Evolutionary conservation across 352 stramenopile genomes (phyloP), one percentile per base, ranked within the genome.

Genomic region (Phytopythium helicoides): DNA sequence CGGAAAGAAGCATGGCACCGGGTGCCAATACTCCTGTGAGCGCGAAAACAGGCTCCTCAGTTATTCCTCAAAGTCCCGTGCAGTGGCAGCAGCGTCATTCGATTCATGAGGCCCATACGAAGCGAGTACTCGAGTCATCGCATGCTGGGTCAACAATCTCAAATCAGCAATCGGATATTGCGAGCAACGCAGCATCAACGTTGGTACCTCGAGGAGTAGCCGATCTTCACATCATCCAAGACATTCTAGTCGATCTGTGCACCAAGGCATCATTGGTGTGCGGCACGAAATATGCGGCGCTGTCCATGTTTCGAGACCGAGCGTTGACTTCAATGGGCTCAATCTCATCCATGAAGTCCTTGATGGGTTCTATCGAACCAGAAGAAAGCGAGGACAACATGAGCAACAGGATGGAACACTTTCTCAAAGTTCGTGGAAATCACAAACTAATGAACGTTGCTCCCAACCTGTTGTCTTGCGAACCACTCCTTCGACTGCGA

Each of bases 401-500:
- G 44, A 48, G 31, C 28, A 25, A 59, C 37, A 47, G 56, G 36
- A 38, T 44, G n/a, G 65, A 76, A 22, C 62, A 79, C 52, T 91
- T 72, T 40, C 56, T 93, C 23, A 85, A 87, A 33, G 71, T 69
- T 3, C 54, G 58, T 19, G 62, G 45, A 16, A 66, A 56, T 26
- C 56, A 66, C 23, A 86, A 81, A 47, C 66, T 93, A 12, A 66
- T 82, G 36, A 72, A 79, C 47, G 70, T 83, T 19, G 68, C 80
- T 7, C 51, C 62, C 10, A 89, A 81, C 39, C 53, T 90, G 62
- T 68, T 57, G n/a, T 86, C 78, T 56, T 93, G 82, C 56, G 74
- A 81, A 23, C 80, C 83, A 5, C 66, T 93, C 10, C 66, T 93
- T 0, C 47, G 66, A 12, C 23, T 81, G 10, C 55, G 78, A 6